Evolutionary conservation across 1,284 basidiomycete genomes (phyloP).

Genomic region (Tilletia indica): DNA sequence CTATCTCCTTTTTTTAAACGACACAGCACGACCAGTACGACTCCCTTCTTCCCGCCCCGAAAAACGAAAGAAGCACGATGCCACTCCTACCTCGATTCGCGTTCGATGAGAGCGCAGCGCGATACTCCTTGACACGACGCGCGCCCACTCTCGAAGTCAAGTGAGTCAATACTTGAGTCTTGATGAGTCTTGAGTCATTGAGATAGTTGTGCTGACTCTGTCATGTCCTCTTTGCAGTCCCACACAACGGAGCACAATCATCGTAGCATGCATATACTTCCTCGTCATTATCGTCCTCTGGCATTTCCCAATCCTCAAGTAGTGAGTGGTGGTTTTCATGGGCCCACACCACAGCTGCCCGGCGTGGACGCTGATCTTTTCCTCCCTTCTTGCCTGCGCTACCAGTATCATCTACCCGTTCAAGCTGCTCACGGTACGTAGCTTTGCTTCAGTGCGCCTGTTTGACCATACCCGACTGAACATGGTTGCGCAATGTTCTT

Average conservation of each 20-base stretch:
- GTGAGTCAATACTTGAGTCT: slow-evolving; percentile 14
- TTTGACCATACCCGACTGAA: background rate
- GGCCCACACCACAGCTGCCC: too few species aligned
- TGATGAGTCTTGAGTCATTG: background rate
- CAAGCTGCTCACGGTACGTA: slow-evolving; percentile 46
- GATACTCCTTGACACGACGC: slow-evolving; percentile 7
- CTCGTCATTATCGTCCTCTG: slow-evolving; percentile 46
- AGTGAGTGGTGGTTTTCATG: slow-evolving; percentile 16
- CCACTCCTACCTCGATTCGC: slow-evolving; percentile 13
- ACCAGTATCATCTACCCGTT: slow-evolving; percentile 50
- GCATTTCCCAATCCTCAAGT: slow-evolving; percentile 47
- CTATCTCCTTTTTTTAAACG: background rate
- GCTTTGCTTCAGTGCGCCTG: background rate
- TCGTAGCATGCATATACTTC: slow-evolving; percentile 51
- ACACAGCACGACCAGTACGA: background rate
- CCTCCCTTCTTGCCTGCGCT: background rate
- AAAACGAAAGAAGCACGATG: background rate
- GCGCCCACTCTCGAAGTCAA: slow-evolving; percentile 13
- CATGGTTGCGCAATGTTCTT: background rate
- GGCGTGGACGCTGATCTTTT: background rate
- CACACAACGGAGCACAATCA: slow-evolving; percentile 47
- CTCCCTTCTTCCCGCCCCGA: background rate
- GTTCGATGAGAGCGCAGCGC: slow-evolving; percentile 3
- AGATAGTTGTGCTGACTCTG: background rate
- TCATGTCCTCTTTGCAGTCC: background rate